Evolutionary conservation across 805 yeast genomes (phyloP), one percentile per base, ranked within the genome.

Genomic region (Myxozyma sirexii): DNA sequence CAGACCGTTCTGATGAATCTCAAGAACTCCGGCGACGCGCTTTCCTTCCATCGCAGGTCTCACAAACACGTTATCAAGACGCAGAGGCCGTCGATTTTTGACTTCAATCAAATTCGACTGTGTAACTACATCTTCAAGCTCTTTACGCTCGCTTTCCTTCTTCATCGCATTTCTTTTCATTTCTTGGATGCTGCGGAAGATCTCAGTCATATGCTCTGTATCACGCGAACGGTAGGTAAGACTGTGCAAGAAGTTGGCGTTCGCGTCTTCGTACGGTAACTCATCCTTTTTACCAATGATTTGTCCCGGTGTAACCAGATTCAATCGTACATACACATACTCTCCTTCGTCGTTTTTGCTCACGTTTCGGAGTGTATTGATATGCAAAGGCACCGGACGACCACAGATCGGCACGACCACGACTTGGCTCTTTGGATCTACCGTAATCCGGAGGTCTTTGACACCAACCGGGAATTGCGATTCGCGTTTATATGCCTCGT

Each of bases 31-130:
- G 13, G 97, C 93, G 29, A 87, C 85, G 74, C 97, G 89, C 73
- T 93, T 93, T n/a, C 97, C 88, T 73, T 93, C 99, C 0, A 97
- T 97, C 49, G 92, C 90, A 41, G 99, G 99, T 72, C 98, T 86
- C 51, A 92, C 87, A 72, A 86, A 90, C 1, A 94, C 92, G 62
- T 87, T 86, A 65, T 93, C 98, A 65, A 94, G 78, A 72, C 93
- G 85, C 75, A 85, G 85, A 38, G 96, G 89, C 68, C 98, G 83
- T 46, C 92, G 88, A 10, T 89, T 88, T 71, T 84, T 85, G 59
- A 87, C 82, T 74, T 92, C 97, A 60, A 90, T 76, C 68, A 93
- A 80, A 67, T 82, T 89, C 55, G 92, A 98, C 76, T 93, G 99
- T 48, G 88, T 86, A 31, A 93, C 93, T 54, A 93, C 97, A 71